Evolutionary conservation across 2,329 filamentous ascomycete genomes (phyloP).

Genomic region (Sphaerulina populicola): DNA sequence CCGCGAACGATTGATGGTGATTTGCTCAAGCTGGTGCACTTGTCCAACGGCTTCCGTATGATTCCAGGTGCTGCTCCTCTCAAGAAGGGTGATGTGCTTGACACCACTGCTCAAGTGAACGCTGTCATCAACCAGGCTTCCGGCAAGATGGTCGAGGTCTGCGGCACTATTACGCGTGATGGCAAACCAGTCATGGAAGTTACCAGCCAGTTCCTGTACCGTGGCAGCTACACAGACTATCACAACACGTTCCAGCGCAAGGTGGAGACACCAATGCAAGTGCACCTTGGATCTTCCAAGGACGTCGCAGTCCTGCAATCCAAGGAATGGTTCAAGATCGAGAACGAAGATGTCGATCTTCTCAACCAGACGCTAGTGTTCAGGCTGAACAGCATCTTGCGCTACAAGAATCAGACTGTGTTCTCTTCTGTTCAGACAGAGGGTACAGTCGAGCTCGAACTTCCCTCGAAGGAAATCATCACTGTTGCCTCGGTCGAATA

Average conservation of each 20-base stretch:
- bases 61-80: constrained; percentile 87
- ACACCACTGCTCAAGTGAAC: constrained; percentile 92
- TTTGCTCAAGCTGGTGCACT: constrained; percentile 86
- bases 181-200: constrained; percentile 92
- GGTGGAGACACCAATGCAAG: constrained; percentile 86
- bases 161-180: constrained; percentile 82
- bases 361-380: constrained; percentile 91
- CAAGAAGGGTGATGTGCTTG: constrained; percentile 88
- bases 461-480: constrained; percentile 94
- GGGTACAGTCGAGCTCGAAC: constrained; percentile 84
- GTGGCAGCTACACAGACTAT: constrained; percentile 83
- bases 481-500: constrained; percentile 97
- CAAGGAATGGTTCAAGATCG: constrained; percentile 93
- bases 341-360: constrained; percentile 76
- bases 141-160: constrained; percentile 99
- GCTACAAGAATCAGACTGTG: constrained; percentile 89
- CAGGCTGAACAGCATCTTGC: constrained; percentile 83
- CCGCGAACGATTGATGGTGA: constrained; percentile 93
- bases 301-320: constrained; percentile 90
- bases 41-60: constrained; percentile 98
- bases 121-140: constrained; percentile 97
- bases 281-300: constrained; percentile 77
- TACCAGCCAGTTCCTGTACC: constrained; percentile 95
- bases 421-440: constrained; percentile 88
- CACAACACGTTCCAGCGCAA: constrained; percentile 99